Conservation (phyloP, 2,329 filamentous ascomycete genomes). For the Ramichloridium luteum region DNA sequence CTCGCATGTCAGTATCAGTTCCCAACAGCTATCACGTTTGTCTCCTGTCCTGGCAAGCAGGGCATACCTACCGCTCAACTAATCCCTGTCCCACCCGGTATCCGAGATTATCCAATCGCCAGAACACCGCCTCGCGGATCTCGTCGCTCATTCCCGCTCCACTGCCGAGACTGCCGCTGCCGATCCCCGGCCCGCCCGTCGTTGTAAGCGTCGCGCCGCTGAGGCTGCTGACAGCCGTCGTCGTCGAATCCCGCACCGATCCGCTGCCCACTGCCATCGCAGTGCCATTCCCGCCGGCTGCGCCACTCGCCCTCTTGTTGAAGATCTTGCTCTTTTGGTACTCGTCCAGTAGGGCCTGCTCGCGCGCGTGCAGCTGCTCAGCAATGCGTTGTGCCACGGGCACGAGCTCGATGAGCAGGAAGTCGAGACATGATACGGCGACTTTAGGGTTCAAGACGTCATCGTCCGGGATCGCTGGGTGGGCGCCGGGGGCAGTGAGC, state of each 20-base stretch:
- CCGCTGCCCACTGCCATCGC: constrained; percentile 12
- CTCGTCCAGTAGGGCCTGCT: constrained; percentile 29
- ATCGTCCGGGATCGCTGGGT: no score
- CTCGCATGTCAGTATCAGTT: no score
- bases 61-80: constrained; percentile 60
- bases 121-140: constrained; percentile 72
- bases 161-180: constrained; percentile 4
- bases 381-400: constrained; percentile 83
- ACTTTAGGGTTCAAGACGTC: constrained; percentile 31
- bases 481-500: no score
- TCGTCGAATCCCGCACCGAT: constrained; percentile 3
- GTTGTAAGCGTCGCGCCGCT: constrained; percentile 8
- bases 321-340: constrained; percentile 20
- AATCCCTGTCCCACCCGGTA: constrained; percentile 88
- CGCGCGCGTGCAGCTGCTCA: constrained; percentile 50
- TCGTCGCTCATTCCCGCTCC: constrained; percentile 50
- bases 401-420: constrained; percentile 92
- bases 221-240: constrained; percentile 14
- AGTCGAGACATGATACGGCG: constrained; percentile 76
- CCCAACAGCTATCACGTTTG: no score
- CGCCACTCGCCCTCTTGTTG: constrained; percentile 6
- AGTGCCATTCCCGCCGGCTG: constrained; percentile 4
- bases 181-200: constrained; percentile 8
- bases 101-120: constrained; percentile 68
- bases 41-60: constrained; percentile 1